phyloP scores from a whole-genome alignment of 305 asterid species.

The Withania somnifera region DNA sequence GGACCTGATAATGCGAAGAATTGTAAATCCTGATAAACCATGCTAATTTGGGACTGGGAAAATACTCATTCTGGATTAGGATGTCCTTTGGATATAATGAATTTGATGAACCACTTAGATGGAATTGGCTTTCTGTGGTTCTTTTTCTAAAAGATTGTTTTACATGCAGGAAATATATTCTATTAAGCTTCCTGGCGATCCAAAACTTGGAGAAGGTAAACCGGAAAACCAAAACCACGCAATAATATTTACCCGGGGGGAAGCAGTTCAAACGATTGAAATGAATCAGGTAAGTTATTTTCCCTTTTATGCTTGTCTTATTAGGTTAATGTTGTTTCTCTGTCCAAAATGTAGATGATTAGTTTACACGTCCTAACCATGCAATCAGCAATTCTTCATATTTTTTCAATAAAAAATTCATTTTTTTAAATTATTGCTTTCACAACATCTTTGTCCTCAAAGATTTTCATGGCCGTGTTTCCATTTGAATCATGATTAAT shows the following conservation, averaged over 20 bases:
- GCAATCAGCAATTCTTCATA: neutral
- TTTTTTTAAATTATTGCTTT: neutral
- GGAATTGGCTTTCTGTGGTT: neutral
- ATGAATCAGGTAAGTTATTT: conserved; percentile 73
- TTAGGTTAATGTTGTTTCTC: neutral
- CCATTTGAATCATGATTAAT: neutral
- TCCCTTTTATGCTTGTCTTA: conserved; percentile 4
- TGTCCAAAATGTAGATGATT: neutral
- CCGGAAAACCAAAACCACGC: conserved; percentile 99
- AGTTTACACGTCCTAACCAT: neutral
- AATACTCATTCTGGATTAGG: neutral
- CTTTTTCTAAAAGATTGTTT: neutral
- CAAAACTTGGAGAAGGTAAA: conserved; percentile 98
- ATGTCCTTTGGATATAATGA: neutral
- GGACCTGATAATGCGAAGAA: neutral
- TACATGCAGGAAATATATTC: conserved; percentile 73
- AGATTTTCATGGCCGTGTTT: neutral
- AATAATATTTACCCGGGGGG: conserved; percentile 87
- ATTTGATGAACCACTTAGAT: neutral
- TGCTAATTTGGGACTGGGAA: neutral
- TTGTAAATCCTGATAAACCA: neutral
- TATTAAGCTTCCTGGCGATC: conserved; percentile 94
- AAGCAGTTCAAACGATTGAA: conserved; percentile 94
- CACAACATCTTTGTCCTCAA: neutral
- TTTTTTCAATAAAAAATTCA: neutral